Conservation (phyloP, 306 rosid species). For the Benincasa hispida region DNA sequence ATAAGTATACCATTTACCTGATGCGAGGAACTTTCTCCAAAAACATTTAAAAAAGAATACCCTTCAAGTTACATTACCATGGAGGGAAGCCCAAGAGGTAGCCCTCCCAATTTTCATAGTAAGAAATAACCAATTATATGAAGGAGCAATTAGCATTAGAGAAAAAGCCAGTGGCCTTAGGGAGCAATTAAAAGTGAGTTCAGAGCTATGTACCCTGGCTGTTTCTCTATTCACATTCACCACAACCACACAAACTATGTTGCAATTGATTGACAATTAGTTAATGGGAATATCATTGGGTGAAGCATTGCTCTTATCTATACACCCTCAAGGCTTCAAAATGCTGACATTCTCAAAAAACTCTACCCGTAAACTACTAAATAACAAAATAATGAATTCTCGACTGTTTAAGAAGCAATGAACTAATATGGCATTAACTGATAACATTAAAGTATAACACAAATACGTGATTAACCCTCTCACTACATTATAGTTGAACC, state of each 20-base stretch:
- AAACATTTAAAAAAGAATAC: background rate
- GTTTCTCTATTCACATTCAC: background rate
- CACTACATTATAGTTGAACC: background rate
- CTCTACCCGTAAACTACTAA: background rate
- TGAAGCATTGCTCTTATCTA: background rate
- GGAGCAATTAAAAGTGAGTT: background rate
- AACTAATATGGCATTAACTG: background rate
- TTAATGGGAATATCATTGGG: background rate
- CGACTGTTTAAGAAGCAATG: background rate
- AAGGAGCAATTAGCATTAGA: background rate
- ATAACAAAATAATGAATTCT: background rate
- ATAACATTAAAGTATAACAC: background rate
- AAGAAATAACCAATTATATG: background rate
- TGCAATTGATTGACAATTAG: background rate
- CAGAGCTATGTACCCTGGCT: background rate
- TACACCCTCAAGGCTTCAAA: background rate
- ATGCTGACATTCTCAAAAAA: background rate
- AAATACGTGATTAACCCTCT: background rate
- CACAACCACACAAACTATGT: background rate
- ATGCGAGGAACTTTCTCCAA: background rate
- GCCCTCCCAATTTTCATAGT: background rate
- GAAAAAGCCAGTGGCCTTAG: background rate
- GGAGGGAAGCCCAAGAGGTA: background rate
- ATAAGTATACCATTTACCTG: background rate
- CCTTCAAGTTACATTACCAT: background rate